phyloP scores from a whole-genome alignment of 2,329 filamentous ascomycete genomes.

The Verticillium tricorpus region DNA sequence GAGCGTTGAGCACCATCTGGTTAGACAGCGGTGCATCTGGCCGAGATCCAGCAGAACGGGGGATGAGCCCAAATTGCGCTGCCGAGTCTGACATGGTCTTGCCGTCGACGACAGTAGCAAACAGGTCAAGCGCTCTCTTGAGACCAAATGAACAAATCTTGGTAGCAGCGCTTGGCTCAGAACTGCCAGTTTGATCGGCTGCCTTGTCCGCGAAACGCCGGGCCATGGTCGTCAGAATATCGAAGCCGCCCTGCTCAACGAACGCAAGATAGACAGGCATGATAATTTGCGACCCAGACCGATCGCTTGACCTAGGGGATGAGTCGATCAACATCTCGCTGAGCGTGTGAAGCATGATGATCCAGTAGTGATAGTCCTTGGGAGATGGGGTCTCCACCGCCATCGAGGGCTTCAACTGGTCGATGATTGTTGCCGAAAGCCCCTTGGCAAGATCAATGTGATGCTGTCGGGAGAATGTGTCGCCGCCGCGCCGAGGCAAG shows the following conservation, averaged over 20 bases:
- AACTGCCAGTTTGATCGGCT: slow-evolving; percentile 24
- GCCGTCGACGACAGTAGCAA: slow-evolving; percentile 67
- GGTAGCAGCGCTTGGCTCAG: slow-evolving; percentile 9
- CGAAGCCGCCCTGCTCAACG: slow-evolving; percentile 74
- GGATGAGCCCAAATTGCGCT: slow-evolving; percentile 44
- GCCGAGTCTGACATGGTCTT: slow-evolving; percentile 78
- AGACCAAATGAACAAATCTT: slow-evolving; percentile 44
- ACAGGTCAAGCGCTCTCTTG: slow-evolving; percentile 81
- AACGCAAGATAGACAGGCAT: slow-evolving; percentile 83
- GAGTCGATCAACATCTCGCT: slow-evolving; percentile 73
- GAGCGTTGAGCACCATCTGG: slow-evolving; percentile 83
- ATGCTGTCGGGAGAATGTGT: slow-evolving; percentile 51
- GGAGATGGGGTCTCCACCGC: slow-evolving; percentile 41
- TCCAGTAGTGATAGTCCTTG: slow-evolving; percentile 74
- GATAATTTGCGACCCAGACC: slow-evolving; percentile 49
- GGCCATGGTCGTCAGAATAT: slow-evolving; percentile 68
- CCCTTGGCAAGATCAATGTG: slow-evolving; percentile 57
- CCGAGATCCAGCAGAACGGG: slow-evolving; percentile 34
- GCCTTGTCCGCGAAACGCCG: slow-evolving; percentile 60
- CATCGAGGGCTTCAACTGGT: slow-evolving; percentile 54
- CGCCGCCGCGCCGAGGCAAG: slow-evolving; percentile 67
- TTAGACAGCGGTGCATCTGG: slow-evolving; percentile 42
- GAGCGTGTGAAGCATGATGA: slow-evolving; percentile 73
- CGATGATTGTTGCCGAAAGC: slow-evolving; percentile 66
- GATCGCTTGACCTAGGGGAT: slow-evolving; percentile 41